Base-by-base conservation (phyloP, 2,329 filamentous ascomycete genomes). In the Aureobasidium sp. region DNA sequence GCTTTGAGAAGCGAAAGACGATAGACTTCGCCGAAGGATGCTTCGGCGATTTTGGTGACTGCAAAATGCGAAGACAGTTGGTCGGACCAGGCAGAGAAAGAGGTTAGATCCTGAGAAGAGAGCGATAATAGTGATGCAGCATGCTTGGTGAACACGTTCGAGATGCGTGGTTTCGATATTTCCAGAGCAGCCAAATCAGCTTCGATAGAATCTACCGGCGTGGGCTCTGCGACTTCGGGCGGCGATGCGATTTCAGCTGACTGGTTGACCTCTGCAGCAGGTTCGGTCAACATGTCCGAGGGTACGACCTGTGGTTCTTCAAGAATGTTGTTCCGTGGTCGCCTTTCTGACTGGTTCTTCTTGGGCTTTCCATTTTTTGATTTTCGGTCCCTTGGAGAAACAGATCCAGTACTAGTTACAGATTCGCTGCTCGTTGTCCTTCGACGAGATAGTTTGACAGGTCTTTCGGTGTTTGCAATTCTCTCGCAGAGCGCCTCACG, bases 1-100 rank as follows among this genome's bases (percentile, higher is more conserved):
- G 66, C 63, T 26, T 66, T 62, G 44, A 70, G 69, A 2, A 77
- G 70, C 8, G 75, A 78, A 64, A 87, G 73, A 13, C 84, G 82
- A 70, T 86, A 87, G 3, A 88, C 85, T 68, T 87, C 84, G 60
- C 83, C 84, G 68, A 85, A 88, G 0, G 84, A 86, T 1, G 85
- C 85, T 70, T 88, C 85, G 9, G 84, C 84, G 39, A 88, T 81
- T 67, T 88, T 88, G 9, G 77, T 75, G 44, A 87, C 77, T 41
- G 77, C 69, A 65, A 82, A 81, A 62, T 77, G 71, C 6, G 71
- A 68, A 15, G 74, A 72, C 12, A 80, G 70, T 52, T 73, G 69
- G 5, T 70, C 66, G 17, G 76, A 72, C 77, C 77, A 80, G n/a
- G 71, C 66, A 3, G 70, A 64, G 62, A 80, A 80, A 7, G 70